Base-by-base conservation (phyloP, 441 rosid species). In the Eruca vesicaria region DNA sequence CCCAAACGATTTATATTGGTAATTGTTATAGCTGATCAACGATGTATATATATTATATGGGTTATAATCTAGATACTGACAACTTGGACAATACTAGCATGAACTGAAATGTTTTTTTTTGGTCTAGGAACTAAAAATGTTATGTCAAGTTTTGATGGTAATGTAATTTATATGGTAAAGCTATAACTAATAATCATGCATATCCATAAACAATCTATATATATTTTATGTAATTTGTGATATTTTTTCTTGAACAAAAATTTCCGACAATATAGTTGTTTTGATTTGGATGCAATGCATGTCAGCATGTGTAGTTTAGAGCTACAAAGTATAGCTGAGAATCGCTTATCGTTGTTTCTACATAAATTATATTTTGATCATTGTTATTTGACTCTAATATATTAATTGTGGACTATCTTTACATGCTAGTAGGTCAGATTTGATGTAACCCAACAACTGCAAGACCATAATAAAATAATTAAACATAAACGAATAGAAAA, bases 381-480 rank as follows among this genome's bases (percentile, higher is more conserved):
- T 31, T 32, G 64, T 43, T 63, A 8, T n/a, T 55, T 56, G 15
- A 41, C 20, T 55, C n/a, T 11, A 43, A n/a, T n/a, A 14, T n/a
- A 48, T 48, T 48, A 48, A 19, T 53, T 19, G 26, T 53, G n/a
- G 20, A 23, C 20, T 48, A 48, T 31, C 19, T n/a, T 26, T 71
- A 65, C 31, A 33, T 57, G 72, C n/a, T 57, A 57, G 67, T 66
- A 48, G 63, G 68, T 26, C 72, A 59, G 53, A 14, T 58, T 12
- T 66, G 80, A 71, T 59, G 80, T 71, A 71, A 66, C 76, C 72
- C 64, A 77, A 71, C 80, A 77, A 77, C 72, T 71, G 29, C 68
- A 58, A 71, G 48, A 33, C 35, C 19, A 69, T 52, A 68, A 67
- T 56, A 52, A 52, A 68, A n/a, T 68, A 23, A 36, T 38, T 14